A percentile compares a stretch with the other conserved stretches of the same genome.
These are phyloP conservation scores for Blastocystis sp. DNA, from an alignment of 352 stramenopile genomes.

Conservation along the genomic window DNA sequence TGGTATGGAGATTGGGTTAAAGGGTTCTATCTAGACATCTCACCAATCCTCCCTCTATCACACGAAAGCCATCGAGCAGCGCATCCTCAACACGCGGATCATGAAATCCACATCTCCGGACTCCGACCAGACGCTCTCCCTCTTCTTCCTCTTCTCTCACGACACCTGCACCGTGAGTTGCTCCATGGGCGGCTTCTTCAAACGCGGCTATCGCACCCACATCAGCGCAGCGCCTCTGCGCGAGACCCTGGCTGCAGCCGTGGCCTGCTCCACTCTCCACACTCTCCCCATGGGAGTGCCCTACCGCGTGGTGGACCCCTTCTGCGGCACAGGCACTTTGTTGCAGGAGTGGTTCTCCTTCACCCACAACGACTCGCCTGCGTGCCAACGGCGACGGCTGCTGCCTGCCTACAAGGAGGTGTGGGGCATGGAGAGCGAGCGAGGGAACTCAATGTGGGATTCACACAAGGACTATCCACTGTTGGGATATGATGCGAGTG, in stretches of 20 bases:
- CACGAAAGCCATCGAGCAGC: conserved; percentile 40
- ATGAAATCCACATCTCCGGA: background rate
- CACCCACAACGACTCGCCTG: background rate
- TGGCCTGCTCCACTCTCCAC: background rate
- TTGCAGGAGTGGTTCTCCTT: conserved; percentile 29
- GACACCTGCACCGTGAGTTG: conserved; percentile 33
- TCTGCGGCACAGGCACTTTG: conserved; percentile 32
- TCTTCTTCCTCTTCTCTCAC: conserved; percentile 37
- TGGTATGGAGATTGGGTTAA: too few relatives aligned
- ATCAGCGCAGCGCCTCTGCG: conserved; percentile 10
- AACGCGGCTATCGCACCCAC: conserved; percentile 29
- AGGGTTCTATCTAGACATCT: background rate
- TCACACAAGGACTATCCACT: background rate
- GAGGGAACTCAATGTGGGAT: background rate
- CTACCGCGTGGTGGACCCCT: conserved; percentile 14
- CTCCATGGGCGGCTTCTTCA: conserved; percentile 28
- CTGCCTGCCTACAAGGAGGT: background rate
- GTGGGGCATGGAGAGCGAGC: background rate
- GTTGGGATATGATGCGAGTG: conserved; percentile 19
- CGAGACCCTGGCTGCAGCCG: conserved; percentile 35
- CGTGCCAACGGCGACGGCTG: conserved; percentile 18
- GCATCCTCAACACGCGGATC: background rate
- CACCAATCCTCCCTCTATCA: conserved; percentile 44
- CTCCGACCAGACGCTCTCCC: background rate
- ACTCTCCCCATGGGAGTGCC: background rate